Evolutionary conservation across 1,139 yeast species (phyloP), one percentile per base, ranked within the genome.

Genomic region (Candida frijolesensis): DNA sequence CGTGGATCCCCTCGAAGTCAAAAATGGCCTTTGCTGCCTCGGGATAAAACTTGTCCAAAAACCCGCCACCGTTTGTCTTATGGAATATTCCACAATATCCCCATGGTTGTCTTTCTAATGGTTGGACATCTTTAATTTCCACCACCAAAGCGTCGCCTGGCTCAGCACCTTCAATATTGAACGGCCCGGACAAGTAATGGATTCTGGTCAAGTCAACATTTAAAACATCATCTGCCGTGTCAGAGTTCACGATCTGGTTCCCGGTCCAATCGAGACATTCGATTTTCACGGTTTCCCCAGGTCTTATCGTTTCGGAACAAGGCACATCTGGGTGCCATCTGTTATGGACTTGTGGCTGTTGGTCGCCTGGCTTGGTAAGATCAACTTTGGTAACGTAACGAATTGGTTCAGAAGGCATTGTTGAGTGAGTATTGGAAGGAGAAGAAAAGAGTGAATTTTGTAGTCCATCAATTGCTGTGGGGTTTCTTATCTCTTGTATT

Each of bases 241-340:
- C 82, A 54, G 67, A 65, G 60, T 78, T 76, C n/a, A 62, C 63
- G 49, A 78, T 68, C 60, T 78, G 82, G 48, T 77, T 77, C 11
- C 82, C 82, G 9, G 82, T 78, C 82, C 82, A 78, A 54, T 78
- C 83, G 45, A 78, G 64, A 51, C 82, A 78, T 56, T 78, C 82
- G 37, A 77, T 64, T 53, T 76, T 77, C 53, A 74, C 76, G 3
- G 76, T 64, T 54, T 74, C 76, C 8, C 75, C 75, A 25, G 67
- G 79, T 44, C 63, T 55, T 46, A 78, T 71, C 9, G 68, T 66
- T 45, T 64, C 72, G 34, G 70, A 59, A 47, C 61, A 60, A 25
- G 82, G 82, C 34, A 78, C 64, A 49, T 76, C 81, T 3, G 82
- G 82, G 56, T 78, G 82, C 82, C 82, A 78, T 57, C 82, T 65